Evolutionary conservation across 768 basidiomycete genomes (phyloP).

Genomic region (Leccinellum albellum): DNA sequence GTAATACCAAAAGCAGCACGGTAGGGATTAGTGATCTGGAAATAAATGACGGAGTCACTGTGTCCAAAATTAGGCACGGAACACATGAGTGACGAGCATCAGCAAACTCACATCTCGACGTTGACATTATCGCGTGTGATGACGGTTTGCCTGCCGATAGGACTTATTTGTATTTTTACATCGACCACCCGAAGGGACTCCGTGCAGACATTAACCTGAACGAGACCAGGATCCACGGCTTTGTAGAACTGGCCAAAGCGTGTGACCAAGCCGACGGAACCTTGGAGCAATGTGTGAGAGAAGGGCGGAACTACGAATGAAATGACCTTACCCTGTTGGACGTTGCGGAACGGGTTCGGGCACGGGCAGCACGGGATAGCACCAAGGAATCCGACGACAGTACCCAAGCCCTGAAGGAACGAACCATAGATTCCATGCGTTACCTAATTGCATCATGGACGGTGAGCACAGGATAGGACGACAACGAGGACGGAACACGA

Average conservation of each 20-base stretch:
- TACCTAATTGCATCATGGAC: constrained; percentile 39
- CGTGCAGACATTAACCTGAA: constrained; percentile 91
- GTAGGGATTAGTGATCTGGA: constrained; percentile 87
- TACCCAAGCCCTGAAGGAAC: constrained; percentile 67
- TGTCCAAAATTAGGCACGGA: constrained; percentile 4
- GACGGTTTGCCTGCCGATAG: constrained; percentile 83
- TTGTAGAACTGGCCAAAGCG: constrained; percentile 97
- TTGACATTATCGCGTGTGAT: constrained; percentile 97
- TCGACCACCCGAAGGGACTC: constrained; percentile 84
- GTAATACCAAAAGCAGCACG: constrained; percentile 91
- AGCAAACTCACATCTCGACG: constrained; percentile 71
- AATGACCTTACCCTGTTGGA: constrained; percentile 64
- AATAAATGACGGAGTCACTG: constrained; percentile 91
- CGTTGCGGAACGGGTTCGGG: constrained; percentile 83
- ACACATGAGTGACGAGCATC: background rate
- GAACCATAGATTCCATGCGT: constrained; percentile 86
- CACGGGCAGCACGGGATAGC: constrained; percentile 81
- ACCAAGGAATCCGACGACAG: constrained; percentile 62
- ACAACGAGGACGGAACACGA: background rate
- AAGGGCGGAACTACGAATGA: constrained; percentile 1
- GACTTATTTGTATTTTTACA: constrained; percentile 92
- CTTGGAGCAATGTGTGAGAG: constrained; percentile 36
- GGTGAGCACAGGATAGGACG: background rate
- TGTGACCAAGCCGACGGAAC: constrained; percentile 85
- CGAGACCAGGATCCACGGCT: constrained; percentile 89